Evolutionary conservation across 345 rosid species (phyloP), one percentile per base, ranked within the genome.

Genomic region (Ceriops zippeliana): DNA sequence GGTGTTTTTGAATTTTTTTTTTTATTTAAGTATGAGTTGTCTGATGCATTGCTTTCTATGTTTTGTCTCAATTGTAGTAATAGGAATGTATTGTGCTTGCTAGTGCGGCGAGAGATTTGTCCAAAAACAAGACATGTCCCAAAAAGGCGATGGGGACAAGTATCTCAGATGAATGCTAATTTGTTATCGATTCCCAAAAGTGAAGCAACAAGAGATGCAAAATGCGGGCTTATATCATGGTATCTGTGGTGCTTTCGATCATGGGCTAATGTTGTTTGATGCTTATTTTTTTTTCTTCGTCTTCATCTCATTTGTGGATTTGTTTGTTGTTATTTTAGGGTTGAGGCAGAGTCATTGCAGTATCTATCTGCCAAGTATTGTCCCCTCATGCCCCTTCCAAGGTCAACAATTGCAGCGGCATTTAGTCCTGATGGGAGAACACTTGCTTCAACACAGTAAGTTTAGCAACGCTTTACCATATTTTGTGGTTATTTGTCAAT

Each of bases 391-490:
- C 89, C 96, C 66, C 87, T 86, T 79, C 90, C 90, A 15, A 86
- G 96, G 76, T 92, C 98, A 22, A 92, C 96, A 47, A 92, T 92
- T 72, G 93, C 92, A 51, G 93, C 90, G n/a, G 93, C 96, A 66
- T 92, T 92, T 78, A 88, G 92, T 75, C 79, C 89, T 69, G 92
- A 92, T 81, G 93, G 93, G 56, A 87, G 76, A 73, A 82, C 80
- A 13, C 86, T 91, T 62, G 96, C 96, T 68, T 92, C 96, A 58
- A 89, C 96, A 22, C 98, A 92, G 92, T 89, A 70, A 83, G 90
- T 75, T 26, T 67, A 35, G 38, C 32, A 27, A 20, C 16, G n/a
- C 32, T 2, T 16, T 47, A 56, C 31, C 19, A n/a, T 24, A 66
- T 21, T 61, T 67, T 3, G 61, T 47, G 47, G 54, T 58, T 31